A percentile compares a stretch with the other conserved stretches of the same genome.
phyloP scores from a whole-genome alignment of 805 yeast species.

The Wickerhamiella azyma region DNA sequence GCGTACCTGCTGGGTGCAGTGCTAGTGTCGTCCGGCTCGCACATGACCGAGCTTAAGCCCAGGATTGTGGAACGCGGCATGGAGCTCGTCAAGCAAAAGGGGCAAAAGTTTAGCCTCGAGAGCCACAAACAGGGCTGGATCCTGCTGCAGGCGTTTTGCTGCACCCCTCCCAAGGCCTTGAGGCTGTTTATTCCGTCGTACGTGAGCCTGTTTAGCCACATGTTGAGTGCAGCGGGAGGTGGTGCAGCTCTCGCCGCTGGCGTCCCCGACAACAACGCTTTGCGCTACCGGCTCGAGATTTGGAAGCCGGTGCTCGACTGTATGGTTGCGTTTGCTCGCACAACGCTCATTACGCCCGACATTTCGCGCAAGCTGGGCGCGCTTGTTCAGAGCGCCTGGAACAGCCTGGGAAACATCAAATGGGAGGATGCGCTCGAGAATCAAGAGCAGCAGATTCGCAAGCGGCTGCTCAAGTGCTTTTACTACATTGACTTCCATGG shows the following conservation, averaged over 20 bases:
- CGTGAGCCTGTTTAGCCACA: constrained; percentile 43
- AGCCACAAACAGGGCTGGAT: constrained; percentile 38
- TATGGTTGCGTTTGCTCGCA: constrained; percentile 36
- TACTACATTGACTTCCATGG: constrained; percentile 13
- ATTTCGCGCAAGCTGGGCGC: constrained; percentile 35
- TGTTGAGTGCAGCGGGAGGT: background rate
- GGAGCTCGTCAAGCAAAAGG: constrained; percentile 9
- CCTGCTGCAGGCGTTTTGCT: constrained; percentile 47
- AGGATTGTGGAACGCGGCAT: constrained; percentile 9
- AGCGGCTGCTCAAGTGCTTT: constrained; percentile 17
- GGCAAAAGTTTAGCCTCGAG: constrained; percentile 6
- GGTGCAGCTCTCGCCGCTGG: too few relatives aligned
- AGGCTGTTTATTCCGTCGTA: constrained; percentile 45
- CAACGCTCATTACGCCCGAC: constrained; percentile 27
- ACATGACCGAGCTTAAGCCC: constrained; percentile 12
- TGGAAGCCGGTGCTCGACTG: constrained; percentile 48
- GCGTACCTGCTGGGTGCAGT: constrained; percentile 14
- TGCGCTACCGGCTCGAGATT: constrained; percentile 32
- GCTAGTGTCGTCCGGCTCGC: background rate
- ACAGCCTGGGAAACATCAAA: constrained; percentile 20
- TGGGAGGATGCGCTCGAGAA: constrained; percentile 15
- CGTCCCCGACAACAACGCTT: constrained; percentile 22
- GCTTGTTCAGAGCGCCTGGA: constrained; percentile 33
- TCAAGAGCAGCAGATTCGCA: constrained; percentile 15
- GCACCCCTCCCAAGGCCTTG: constrained; percentile 42